Percentiles rank a stretch among this genome's conserved stretches.
phyloP scores from a whole-genome alignment of 2,329 filamentous ascomycete genomes.

The Verruconis gallopava region DNA sequence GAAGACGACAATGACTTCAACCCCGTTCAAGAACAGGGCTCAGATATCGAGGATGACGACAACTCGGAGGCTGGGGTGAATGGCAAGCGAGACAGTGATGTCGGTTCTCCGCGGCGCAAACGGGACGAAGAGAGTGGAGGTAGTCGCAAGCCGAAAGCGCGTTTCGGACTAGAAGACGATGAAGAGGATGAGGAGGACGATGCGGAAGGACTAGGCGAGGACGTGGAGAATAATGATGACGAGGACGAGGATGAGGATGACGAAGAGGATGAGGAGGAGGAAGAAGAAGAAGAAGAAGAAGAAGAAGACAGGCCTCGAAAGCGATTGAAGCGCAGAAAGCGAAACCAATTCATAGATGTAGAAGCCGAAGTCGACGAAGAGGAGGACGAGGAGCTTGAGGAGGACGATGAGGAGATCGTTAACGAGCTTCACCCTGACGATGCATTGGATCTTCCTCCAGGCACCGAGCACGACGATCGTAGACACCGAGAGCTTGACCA shows the following conservation, averaged over 20 bases:
- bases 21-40: slow-evolving; percentile 59
- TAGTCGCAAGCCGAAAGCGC: slow-evolving; percentile 17
- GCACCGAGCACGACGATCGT: slow-evolving; percentile 74
- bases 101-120: slow-evolving; percentile 24
- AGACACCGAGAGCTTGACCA: slow-evolving; percentile 90
- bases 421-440: slow-evolving; percentile 88
- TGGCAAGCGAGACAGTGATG: slow-evolving; percentile 11
- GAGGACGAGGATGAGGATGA: slow-evolving; percentile 12
- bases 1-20: slow-evolving; percentile 90
- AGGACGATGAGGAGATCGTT: slow-evolving; percentile 71
- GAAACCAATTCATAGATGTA: slow-evolving; percentile 88
- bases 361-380: slow-evolving; percentile 96
- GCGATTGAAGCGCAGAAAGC: slow-evolving; percentile 57
- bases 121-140: slow-evolving; percentile 14
- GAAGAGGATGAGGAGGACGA: slow-evolving; percentile 20
- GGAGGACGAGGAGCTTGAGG: slow-evolving; percentile 81
- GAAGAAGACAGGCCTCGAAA: slow-evolving; percentile 62
- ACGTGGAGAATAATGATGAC: slow-evolving; percentile 49
- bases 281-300: slow-evolving; percentile 16
- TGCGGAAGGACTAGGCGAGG: slow-evolving; percentile 30
- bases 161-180: slow-evolving; percentile 14
- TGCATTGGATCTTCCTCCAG: slow-evolving; percentile 58
- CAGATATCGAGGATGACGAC: slow-evolving; percentile 51
- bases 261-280: slow-evolving; percentile 17
- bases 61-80: slow-evolving; percentile 10